These are phyloP conservation scores for Mycena galopus DNA, from an alignment of 768 basidiomycete genomes.

Conservation along the genomic window DNA sequence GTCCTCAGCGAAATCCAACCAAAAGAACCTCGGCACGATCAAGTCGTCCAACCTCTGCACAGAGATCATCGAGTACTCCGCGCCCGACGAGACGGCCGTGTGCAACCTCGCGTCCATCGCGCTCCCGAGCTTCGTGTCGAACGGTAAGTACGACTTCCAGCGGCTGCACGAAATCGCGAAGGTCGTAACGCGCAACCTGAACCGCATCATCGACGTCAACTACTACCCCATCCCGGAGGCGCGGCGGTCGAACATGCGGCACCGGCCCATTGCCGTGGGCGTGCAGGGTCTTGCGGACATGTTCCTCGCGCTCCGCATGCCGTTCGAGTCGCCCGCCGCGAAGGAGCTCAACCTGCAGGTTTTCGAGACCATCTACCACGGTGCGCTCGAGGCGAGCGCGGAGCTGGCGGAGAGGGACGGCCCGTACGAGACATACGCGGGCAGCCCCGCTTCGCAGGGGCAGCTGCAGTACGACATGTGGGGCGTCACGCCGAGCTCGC, in stretches of 20 bases:
- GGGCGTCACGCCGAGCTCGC: conserved; percentile 73
- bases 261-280: conserved; percentile 86
- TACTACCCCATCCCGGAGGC: conserved; percentile 85
- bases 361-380: conserved; percentile 91
- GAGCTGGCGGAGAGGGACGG: conserved; percentile 75
- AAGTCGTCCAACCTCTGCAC: conserved; percentile 90
- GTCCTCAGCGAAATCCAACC: conserved; percentile 79
- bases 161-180: conserved; percentile 83
- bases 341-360: conserved; percentile 81
- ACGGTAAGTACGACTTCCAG: conserved; percentile 79
- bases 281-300: conserved; percentile 88
- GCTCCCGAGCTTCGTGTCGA: conserved; percentile 77
- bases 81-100: conserved; percentile 86
- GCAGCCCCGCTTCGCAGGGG: conserved; percentile 78
- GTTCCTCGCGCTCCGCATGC: conserved; percentile 87
- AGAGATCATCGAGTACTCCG: conserved; percentile 88
- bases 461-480: conserved; percentile 84
- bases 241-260: conserved; percentile 82
- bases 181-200: conserved; percentile 82
- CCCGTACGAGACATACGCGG: conserved; percentile 76
- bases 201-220: conserved; percentile 82
- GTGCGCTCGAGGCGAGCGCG: conserved; percentile 77
- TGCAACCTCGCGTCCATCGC: conserved; percentile 89
- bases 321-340: conserved; percentile 81
- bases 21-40: conserved; percentile 88